phyloP scores from a whole-genome alignment of 108 stramenopile genomes.

The Skeletonema menzelii region DNA sequence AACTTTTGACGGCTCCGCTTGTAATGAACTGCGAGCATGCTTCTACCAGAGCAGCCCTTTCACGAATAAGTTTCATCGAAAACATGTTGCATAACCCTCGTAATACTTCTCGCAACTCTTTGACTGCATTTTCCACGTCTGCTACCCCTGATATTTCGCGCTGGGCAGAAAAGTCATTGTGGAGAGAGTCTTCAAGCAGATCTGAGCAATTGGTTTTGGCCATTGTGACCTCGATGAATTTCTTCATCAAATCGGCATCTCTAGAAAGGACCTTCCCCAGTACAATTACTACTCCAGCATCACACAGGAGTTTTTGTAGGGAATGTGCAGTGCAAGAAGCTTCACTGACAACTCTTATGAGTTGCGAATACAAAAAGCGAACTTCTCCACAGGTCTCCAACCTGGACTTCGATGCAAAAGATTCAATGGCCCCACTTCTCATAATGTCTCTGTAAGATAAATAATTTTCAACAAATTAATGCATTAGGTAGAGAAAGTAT shows the following conservation, averaged over 20 bases:
- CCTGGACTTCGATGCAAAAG: slow-evolving; percentile 54
- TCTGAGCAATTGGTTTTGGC: slow-evolving; percentile 4
- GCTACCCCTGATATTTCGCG: neutral
- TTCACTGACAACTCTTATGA: slow-evolving; percentile 61
- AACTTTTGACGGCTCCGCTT: slow-evolving; percentile 53
- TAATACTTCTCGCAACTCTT: slow-evolving; percentile 53
- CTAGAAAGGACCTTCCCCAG: slow-evolving; percentile 51
- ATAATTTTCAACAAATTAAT: neutral
- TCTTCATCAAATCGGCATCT: neutral
- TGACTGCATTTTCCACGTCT: slow-evolving; percentile 13
- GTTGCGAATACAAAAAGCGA: slow-evolving; percentile 51
- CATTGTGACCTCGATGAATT: neutral
- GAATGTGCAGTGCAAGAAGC: slow-evolving; percentile 45
- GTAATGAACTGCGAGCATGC: slow-evolving; percentile 47
- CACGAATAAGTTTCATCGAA: neutral
- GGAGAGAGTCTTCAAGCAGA: neutral
- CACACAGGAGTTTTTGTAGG: slow-evolving; percentile 51
- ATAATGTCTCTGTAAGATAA: slow-evolving; percentile 54
- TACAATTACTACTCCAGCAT: slow-evolving; percentile 48
- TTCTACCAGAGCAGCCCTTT: slow-evolving; percentile 27
- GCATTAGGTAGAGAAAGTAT: neutral
- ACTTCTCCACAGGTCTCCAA: slow-evolving; percentile 39
- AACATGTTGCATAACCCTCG: slow-evolving; percentile 63
- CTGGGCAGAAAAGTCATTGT: neutral
- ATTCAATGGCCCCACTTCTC: slow-evolving; percentile 63